A percentile compares a stretch with the other conserved stretches of the same genome.
Evolutionary conservation across 106 monocot species (phyloP).

Genomic region (Phalaenopsis aphrodite): DNA sequence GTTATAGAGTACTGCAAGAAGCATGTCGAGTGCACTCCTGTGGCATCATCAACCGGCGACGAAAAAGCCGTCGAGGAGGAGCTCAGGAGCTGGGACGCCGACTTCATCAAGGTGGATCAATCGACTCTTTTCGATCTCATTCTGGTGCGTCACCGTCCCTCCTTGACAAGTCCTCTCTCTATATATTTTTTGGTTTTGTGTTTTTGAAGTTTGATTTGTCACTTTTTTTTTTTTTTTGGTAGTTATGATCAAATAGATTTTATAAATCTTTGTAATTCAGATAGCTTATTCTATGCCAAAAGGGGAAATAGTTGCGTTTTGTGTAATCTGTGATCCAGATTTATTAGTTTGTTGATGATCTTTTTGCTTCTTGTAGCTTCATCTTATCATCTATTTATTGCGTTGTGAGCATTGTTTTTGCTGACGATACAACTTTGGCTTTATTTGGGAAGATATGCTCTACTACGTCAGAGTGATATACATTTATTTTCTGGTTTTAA

Average conservation of each 20-base stretch:
- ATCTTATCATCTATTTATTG: not conserved
- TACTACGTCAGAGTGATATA: too few species aligned
- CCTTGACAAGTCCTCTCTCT: not conserved
- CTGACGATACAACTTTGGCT: too few species aligned
- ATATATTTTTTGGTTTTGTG: not conserved
- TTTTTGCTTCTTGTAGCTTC: not conserved
- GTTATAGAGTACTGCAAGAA: constrained; percentile 72
- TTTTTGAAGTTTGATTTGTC: not conserved
- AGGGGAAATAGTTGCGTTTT: not conserved
- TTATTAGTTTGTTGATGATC: not conserved
- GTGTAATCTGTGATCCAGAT: not conserved
- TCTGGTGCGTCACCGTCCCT: constrained; percentile 3
- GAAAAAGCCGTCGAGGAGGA: constrained; percentile 13
- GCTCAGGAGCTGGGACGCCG: constrained; percentile 15
- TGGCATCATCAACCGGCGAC: not conserved
- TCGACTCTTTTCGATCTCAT: constrained; percentile 21
- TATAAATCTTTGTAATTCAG: not conserved
- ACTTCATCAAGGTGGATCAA: constrained; percentile 22
- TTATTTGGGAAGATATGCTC: too few species aligned
- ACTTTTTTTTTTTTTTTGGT: not conserved
- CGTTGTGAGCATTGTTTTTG: too few species aligned
- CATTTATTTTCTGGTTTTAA: too few species aligned
- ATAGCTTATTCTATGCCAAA: not conserved
- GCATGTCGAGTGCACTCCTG: constrained; percentile 28
- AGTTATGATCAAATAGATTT: not conserved